Percentiles rank a stretch among this genome's conserved stretches.
Evolutionary conservation across 768 basidiomycete genomes (phyloP).

Genomic region (Mycena maculata): DNA sequence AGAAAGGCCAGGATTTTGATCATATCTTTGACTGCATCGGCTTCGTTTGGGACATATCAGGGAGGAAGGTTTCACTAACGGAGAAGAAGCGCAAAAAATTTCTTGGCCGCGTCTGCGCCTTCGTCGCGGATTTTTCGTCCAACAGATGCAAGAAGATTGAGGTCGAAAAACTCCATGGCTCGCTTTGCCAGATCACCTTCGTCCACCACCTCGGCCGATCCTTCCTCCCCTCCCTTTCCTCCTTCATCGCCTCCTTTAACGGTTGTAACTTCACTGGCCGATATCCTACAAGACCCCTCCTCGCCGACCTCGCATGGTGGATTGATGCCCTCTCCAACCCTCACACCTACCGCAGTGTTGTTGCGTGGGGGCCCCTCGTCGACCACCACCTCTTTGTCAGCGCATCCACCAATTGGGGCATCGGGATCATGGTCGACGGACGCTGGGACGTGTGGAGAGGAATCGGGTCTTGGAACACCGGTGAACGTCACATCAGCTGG

Average conservation of each 20-base stretch:
- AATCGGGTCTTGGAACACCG: too few relatives aligned
- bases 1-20: conserved; percentile 1
- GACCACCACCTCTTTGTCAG: conserved; percentile 23
- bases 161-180: too few relatives aligned
- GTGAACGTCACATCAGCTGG: conserved; percentile 41
- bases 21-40: background rate
- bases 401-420: conserved; percentile 43
- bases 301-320: background rate
- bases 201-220: conserved; percentile 4
- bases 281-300: background rate
- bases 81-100: too few relatives aligned
- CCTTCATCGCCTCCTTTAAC: background rate
- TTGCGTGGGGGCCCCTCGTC: background rate
- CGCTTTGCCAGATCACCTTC: conserved; percentile 17
- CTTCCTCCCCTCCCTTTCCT: conserved; percentile 6
- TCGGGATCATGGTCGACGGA: conserved; percentile 35
- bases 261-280: background rate
- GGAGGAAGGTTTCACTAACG: background rate
- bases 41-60: background rate
- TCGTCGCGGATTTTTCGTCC: too few relatives aligned
- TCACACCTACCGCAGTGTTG: background rate
- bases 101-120: too few relatives aligned
- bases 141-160: too few relatives aligned
- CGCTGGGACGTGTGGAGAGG: conserved; percentile 39
- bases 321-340: background rate